Evolutionary conservation across 805 yeast species (phyloP).

Genomic region (Nakazawaea ishiwadae): DNA sequence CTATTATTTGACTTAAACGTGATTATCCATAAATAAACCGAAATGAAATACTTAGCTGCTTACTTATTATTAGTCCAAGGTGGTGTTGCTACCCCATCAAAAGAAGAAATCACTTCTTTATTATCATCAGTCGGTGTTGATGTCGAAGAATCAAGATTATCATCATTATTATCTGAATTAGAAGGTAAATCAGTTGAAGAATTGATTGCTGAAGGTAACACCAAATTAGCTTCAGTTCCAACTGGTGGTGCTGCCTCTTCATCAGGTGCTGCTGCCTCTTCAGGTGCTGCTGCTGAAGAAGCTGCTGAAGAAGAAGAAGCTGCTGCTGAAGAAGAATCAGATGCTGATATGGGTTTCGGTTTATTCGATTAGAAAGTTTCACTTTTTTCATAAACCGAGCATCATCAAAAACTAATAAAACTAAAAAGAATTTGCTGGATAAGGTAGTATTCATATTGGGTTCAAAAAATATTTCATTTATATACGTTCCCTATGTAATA

Average conservation of each 20-base stretch:
- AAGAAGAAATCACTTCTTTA: conserved; percentile 83
- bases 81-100: conserved; percentile 93
- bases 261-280: conserved; percentile 65
- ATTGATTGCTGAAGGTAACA: conserved; percentile 90
- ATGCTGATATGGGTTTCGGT: conserved; percentile 73
- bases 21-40: conserved; percentile 46
- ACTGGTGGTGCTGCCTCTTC: conserved; percentile 96
- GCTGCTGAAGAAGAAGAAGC: conserved; percentile 66
- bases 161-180: conserved; percentile 74
- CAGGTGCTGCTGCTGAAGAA: conserved; percentile 68
- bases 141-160: conserved; percentile 84
- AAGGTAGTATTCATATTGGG: no score
- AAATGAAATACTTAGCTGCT: conserved; percentile 98
- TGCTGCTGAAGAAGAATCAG: conserved; percentile 60
- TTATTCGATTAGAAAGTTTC: conserved; percentile 27
- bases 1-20: conserved; percentile 62
- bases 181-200: conserved; percentile 92
- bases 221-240: conserved; percentile 97
- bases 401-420: neutral
- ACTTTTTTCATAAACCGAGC: neutral
- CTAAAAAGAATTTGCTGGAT: neutral
- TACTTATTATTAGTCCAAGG: conserved; percentile 97
- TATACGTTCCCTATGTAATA: neutral
- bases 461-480: no score
- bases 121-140: conserved; percentile 95